Percentiles rank a stretch among this genome's conserved stretches.
Evolutionary conservation across 148 eudicot species (phyloP).

Genomic region (Camellia granthamiana): DNA sequence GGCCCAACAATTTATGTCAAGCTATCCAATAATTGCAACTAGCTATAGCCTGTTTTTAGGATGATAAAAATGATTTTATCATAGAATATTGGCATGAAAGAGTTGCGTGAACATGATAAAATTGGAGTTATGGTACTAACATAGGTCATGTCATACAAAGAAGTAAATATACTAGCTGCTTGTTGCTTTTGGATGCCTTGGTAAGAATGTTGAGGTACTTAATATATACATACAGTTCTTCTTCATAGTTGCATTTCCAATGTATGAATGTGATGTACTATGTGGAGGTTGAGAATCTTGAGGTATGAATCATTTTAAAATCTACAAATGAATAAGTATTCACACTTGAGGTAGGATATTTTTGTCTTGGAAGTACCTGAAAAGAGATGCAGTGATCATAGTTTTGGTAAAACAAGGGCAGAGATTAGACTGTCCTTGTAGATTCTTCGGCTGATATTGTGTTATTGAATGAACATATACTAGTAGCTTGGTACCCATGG

Average conservation of each 20-base stretch:
- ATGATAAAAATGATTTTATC: not conserved
- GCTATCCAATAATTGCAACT: not conserved
- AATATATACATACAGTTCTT: not conserved
- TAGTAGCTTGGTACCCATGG: not conserved
- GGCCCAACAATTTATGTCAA: no score
- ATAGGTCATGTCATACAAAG: not conserved
- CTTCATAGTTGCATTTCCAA: not conserved
- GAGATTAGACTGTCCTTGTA: not conserved
- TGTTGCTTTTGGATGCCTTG: not conserved
- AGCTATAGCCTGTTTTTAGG: not conserved
- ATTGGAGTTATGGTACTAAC: not conserved
- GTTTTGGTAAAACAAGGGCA: not conserved
- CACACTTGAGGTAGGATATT: not conserved
- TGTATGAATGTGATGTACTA: not conserved
- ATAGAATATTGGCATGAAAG: not conserved
- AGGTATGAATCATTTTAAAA: not conserved
- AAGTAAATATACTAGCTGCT: not conserved
- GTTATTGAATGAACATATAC: not conserved
- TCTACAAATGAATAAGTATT: not conserved
- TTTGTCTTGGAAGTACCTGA: not conserved
- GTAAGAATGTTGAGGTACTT: not conserved
- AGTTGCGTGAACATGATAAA: not conserved
- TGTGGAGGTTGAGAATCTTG: not conserved
- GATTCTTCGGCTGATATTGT: not conserved
- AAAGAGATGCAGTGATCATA: not conserved